Percentiles rank a stretch among this genome's conserved stretches.
Evolutionary conservation across 2,329 filamentous ascomycete genomes (phyloP).

Genomic region (Penicillium hordei): DNA sequence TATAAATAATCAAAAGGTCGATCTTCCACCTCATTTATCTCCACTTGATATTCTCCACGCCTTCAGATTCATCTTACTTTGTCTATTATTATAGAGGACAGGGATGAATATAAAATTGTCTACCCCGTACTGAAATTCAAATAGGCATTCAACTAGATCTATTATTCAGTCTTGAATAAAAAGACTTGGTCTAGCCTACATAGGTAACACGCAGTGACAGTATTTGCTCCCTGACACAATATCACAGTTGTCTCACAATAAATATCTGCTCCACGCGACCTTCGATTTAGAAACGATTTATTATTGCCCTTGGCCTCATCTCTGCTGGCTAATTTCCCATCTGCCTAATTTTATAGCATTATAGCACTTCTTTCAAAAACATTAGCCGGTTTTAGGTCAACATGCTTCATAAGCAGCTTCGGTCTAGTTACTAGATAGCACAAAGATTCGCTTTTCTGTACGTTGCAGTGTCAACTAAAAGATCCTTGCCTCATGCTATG

Average conservation of each 20-base stretch:
- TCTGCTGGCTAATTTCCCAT: not conserved
- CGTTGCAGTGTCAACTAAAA: not conserved
- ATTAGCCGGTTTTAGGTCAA: not conserved
- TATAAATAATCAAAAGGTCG: slow-evolving; percentile 5
- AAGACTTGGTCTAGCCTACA: not conserved
- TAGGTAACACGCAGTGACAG: not conserved
- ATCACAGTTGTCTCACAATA: not conserved
- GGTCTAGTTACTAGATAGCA: not conserved
- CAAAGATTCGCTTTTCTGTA: not conserved
- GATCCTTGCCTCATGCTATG: not conserved
- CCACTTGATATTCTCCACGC: slow-evolving; percentile 17
- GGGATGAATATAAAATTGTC: not conserved
- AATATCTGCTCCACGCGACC: not conserved
- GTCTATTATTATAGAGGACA: not conserved
- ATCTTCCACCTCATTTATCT: slow-evolving; percentile 18
- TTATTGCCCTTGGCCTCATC: not conserved
- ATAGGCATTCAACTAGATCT: not conserved
- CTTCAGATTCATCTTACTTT: not conserved
- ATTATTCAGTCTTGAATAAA: not conserved
- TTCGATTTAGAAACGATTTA: not conserved
- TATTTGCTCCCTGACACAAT: not conserved
- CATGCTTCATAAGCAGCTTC: not conserved
- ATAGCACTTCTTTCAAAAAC: not conserved
- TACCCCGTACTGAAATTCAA: not conserved
- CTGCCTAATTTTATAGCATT: not conserved